Conservation (phyloP, 2,329 filamentous ascomycete species). For the Zalaria obscura region DNA sequence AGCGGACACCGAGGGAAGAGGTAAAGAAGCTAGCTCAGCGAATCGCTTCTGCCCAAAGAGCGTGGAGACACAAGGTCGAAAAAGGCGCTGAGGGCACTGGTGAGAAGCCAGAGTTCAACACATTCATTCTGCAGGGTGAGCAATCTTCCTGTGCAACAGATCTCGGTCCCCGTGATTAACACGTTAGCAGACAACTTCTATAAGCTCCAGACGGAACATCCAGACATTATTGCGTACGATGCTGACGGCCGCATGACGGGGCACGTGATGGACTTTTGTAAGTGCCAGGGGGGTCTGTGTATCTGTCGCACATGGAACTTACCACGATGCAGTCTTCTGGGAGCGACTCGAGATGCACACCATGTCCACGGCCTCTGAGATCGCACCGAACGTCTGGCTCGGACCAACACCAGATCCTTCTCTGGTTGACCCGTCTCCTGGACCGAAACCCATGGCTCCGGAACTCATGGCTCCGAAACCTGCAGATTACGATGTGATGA, state of each 20-base stretch:
- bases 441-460: slow-evolving; percentile 29
- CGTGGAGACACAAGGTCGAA: slow-evolving; percentile 56
- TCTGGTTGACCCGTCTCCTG: slow-evolving; percentile 33
- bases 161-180: slow-evolving; percentile 4
- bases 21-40: slow-evolving; percentile 49
- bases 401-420: slow-evolving; percentile 67
- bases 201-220: slow-evolving; percentile 56
- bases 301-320: neutral
- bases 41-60: slow-evolving; percentile 61
- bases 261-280: slow-evolving; percentile 70
- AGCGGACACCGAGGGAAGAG: slow-evolving; percentile 45
- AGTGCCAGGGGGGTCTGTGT: slow-evolving; percentile 13
- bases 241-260: slow-evolving; percentile 58
- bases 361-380: slow-evolving; percentile 84
- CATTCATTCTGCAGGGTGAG: slow-evolving; percentile 57
- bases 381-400: slow-evolving; percentile 78
- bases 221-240: slow-evolving; percentile 62
- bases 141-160: slow-evolving; percentile 3
- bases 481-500: slow-evolving; percentile 49
- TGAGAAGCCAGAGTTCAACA: slow-evolving; percentile 49
- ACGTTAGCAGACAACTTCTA: slow-evolving; percentile 41
- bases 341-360: slow-evolving; percentile 84
- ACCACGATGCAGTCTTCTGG: slow-evolving; percentile 43
- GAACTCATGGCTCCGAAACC: slow-evolving; percentile 3
- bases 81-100: slow-evolving; percentile 28